Evolutionary conservation across 192 early-diverging fungal genomes (phyloP), one percentile per base, ranked within the genome.

Genomic region (Entomortierella parvispora): DNA sequence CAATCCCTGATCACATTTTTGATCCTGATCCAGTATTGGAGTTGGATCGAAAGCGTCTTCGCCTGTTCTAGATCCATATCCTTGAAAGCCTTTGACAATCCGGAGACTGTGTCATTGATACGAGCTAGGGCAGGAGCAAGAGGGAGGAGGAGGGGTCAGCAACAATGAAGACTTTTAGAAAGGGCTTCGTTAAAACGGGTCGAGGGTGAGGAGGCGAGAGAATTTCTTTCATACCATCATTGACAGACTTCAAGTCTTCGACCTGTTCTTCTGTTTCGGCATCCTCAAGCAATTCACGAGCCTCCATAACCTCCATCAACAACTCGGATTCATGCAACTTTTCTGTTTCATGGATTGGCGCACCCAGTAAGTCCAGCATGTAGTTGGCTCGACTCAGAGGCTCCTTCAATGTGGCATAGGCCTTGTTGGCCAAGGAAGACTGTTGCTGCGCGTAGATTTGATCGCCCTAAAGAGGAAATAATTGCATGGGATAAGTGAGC

Each of bases 371-470:
- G 25, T 87, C 80, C 43, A 97, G 85, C 62, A 97, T 82, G 44
- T 97, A 97, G 46, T 89, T 85, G 11, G 95, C 93, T 11, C 95
- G 85, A 14, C 79, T 60, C n/a, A 97, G 84, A 5, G 94, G 95
- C 31, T 94, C 89, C 33, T 86, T 76, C 23, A 97, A 80, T 18
- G 90, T 89, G 23, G 93, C 80, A 58, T 95, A 95, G 12, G 91
- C 95, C 65, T 96, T 93, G 86, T 97, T 97, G 47, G 94, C 87
- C 64, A 91, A 88, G 3, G 93, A 86, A 0, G 94, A 96, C 58
- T 93, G 94, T 29, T 76, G 71, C 28, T 91, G 88, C 22, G 91
- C 90, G 57, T 87, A 85, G 5, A 71, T 34, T 54, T 87, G 81
- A 63, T 94, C 91, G 53, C 85, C 72, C 90, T 90, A 81, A 58